Percentiles rank a stretch among this genome's conserved stretches.
phyloP scores from a whole-genome alignment of 495 filamentous ascomycete genomes.

The Evansstolkia leycettana region DNA sequence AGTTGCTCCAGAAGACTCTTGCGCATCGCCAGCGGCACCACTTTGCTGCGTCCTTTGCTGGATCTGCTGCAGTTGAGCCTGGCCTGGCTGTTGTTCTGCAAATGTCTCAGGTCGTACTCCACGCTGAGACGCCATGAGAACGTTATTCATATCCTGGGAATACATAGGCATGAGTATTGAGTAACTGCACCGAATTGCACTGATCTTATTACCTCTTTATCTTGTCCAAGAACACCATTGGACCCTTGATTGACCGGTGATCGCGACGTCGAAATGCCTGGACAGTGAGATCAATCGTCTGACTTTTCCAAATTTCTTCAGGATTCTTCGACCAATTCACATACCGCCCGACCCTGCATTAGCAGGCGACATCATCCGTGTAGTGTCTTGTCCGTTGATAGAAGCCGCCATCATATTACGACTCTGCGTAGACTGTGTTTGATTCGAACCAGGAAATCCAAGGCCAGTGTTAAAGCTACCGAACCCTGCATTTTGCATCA shows the following conservation, averaged over 20 bases:
- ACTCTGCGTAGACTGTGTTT: constrained; percentile 13
- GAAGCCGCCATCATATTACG: constrained; percentile 16
- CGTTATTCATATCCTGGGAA: constrained; percentile 21
- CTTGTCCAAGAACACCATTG: constrained; percentile 28
- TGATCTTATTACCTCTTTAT: constrained; percentile 31
- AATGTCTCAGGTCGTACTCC: constrained; percentile 9
- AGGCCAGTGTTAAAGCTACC: constrained; percentile 38
- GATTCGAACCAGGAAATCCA: constrained; percentile 22
- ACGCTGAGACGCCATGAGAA: constrained; percentile 21
- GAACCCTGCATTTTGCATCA: constrained; percentile 57
- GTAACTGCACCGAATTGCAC: not conserved
- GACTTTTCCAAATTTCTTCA: not conserved
- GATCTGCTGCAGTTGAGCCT: constrained; percentile 8
- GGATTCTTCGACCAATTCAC: not conserved
- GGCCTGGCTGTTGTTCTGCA: constrained; percentile 15
- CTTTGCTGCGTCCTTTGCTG: constrained; percentile 26
- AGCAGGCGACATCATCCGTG: constrained; percentile 21
- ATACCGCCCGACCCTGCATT: constrained; percentile 9
- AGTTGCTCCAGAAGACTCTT: constrained; percentile 21
- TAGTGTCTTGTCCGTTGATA: constrained; percentile 18
- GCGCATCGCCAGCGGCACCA: constrained; percentile 28
- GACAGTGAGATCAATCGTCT: not conserved
- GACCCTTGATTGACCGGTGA: constrained; percentile 29
- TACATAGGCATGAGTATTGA: not conserved
- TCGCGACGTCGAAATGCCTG: constrained; percentile 28